Evolutionary conservation across 352 stramenopile genomes (phyloP), one percentile per base, ranked within the genome.

Genomic region (Pythium dissotocum): DNA sequence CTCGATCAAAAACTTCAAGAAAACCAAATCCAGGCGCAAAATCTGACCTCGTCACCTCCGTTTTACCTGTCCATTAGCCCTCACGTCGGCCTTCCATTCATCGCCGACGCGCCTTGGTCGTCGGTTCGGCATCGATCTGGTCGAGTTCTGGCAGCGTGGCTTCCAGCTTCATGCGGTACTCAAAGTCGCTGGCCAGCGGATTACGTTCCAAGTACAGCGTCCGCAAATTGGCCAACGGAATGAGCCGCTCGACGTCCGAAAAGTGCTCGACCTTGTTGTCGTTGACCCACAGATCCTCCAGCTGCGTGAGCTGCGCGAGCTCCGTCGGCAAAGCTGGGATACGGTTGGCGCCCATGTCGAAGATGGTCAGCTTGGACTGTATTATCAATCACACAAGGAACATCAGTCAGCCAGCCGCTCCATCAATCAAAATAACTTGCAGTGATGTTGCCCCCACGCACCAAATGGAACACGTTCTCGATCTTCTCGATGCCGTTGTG

Each of bases 191-290:
- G 35, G 93, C 88, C 9, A 99, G 70, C 35, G 95, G 94, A 64
- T 99, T 99, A 70, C 97, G 96, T 71, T 99, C 97, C 51, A 99
- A 74, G 68, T 99, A 99, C 16, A 99, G 77, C 33, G 89, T 98
- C 24, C 95, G 83, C 65, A 99, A 79, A 30, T 65, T 79, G 3
- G 80, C 80, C 7, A 99, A 74, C 13, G 90, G 73, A 1, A 79
- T 65, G 35, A 99, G 85, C 3, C 81, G 75, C 36, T 94, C 75
- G 0, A 90, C 69, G 44, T 94, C 84, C 4, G 75, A 62, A 63
- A 94, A 94, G 16, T 78, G 61, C 6, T 79, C 63, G 24, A 96
- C 71, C 33, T 83, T 71, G 67, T 85, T 91, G 63, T 82, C 93
- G 64, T 80, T 94, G 16, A 95, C 66, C 85, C 83, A 96, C 8